A percentile compares a stretch with the other conserved stretches of the same genome.
phyloP scores from a whole-genome alignment of 805 yeast genomes.

The Debaryomyces castellii region DNA sequence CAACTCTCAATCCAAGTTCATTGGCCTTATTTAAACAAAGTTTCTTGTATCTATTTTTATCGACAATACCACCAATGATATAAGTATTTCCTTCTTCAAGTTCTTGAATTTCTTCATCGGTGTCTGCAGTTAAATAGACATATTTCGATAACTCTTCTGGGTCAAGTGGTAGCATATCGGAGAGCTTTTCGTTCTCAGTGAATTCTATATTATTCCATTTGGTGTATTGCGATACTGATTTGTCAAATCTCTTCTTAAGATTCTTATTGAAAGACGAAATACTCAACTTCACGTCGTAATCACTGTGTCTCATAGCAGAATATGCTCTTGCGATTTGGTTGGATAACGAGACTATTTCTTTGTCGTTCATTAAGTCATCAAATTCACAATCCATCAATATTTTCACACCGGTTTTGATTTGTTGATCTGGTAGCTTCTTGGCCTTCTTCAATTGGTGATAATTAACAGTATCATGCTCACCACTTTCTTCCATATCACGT shows the following conservation, averaged over 20 bases:
- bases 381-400: conserved; percentile 87
- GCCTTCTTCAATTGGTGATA: conserved; percentile 23
- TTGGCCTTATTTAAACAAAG: conserved; percentile 83
- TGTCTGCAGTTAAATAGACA: conserved; percentile 84
- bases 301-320: conserved; percentile 68
- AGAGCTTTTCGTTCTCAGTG: conserved; percentile 31
- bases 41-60: conserved; percentile 83
- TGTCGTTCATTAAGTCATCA: conserved; percentile 84
- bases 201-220: conserved; percentile 70
- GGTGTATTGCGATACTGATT: conserved; percentile 53
- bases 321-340: conserved; percentile 82
- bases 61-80: conserved; percentile 94
- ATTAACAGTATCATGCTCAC: conserved; percentile 28
- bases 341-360: conserved; percentile 66
- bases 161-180: conserved; percentile 25
- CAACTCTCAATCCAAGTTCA: conserved; percentile 66
- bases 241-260: conserved; percentile 68
- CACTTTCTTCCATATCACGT: conserved; percentile 10
- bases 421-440: conserved; percentile 39
- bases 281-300: conserved; percentile 54
- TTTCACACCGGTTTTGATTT: conserved; percentile 46
- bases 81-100: conserved; percentile 73
- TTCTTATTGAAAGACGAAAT: conserved; percentile 67
- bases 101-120: conserved; percentile 63
- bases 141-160: conserved; percentile 36